Conservation (phyloP, 495 filamentous ascomycete species). For the Opeltia flavorubescens region DNA sequence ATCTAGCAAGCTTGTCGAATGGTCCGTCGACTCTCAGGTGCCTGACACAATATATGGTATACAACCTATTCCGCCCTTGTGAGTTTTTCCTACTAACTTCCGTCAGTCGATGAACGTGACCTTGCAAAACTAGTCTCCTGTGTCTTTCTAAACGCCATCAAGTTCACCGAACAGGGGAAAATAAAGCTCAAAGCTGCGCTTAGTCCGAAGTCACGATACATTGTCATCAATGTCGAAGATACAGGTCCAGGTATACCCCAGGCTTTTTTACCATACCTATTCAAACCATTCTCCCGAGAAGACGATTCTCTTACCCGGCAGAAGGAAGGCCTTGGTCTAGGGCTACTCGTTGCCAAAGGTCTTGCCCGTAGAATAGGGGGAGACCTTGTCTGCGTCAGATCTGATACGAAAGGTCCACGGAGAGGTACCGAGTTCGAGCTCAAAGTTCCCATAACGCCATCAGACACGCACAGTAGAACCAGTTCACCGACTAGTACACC, state of each 20-base stretch:
- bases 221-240: slow-evolving; percentile 50
- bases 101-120: slow-evolving; percentile 49
- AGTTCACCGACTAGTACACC: slow-evolving; percentile 24
- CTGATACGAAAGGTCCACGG: slow-evolving; percentile 50
- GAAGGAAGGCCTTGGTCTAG: slow-evolving; percentile 61
- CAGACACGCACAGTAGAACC: slow-evolving; percentile 26
- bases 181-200: slow-evolving; percentile 45
- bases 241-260: slow-evolving; percentile 61
- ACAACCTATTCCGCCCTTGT: not conserved
- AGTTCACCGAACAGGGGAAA: slow-evolving; percentile 61
- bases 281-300: slow-evolving; percentile 61
- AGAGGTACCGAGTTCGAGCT: slow-evolving; percentile 67
- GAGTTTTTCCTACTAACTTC: not conserved
- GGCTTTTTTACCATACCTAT: slow-evolving; percentile 55
- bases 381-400: slow-evolving; percentile 53
- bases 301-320: slow-evolving; percentile 59
- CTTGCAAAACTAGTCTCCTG: slow-evolving; percentile 62
- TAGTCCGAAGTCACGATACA: slow-evolving; percentile 34
- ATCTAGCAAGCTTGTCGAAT: slow-evolving; percentile 48
- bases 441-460: slow-evolving; percentile 46
- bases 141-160: slow-evolving; percentile 64
- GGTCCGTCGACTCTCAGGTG: slow-evolving; percentile 49
- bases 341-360: slow-evolving; percentile 63
- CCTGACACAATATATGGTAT: slow-evolving; percentile 48
- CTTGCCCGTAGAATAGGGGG: slow-evolving; percentile 63